Base-by-base conservation (phyloP, 495 filamentous ascomycete species). In the Letharia columbiana region DNA sequence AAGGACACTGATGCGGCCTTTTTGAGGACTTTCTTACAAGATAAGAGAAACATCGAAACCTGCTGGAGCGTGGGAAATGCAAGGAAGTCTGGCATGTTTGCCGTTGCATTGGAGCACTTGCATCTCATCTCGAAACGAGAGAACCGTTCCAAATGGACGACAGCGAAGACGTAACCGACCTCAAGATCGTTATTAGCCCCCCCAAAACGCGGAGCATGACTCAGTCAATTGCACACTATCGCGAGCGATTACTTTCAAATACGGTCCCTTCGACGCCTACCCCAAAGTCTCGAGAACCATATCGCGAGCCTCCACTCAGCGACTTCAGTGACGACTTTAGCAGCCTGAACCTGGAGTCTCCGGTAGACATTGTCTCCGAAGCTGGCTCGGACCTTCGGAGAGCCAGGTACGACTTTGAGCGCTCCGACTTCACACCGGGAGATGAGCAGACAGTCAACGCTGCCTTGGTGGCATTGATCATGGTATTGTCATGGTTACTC, bases 391-490 rank as follows among this genome's bases (percentile, higher is more conserved):
- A 54, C 3, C 23, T 54, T 33, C 50, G 50, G 33, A 23, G 12
- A 54, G 50, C 10, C 3, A 33, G 1, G 4, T 10, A 54, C 50
- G 8, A 15, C 2, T 54, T 17, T 54, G 23, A 54, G 50, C 50
- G 28, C 23, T 54, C 50, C 28, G 4, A 54, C 7, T 54, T 54
- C 17, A 6, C 13, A 15, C 50, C 50, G 4, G 50, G 50, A 54
- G 54, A 57, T 57, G 54, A 57, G 39, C 54, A 37, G 15, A 57
- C 33, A 37, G 54, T 57, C 54, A 57, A 57, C 17, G 33, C 33
- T 18, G 31, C 31, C 33, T 37, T 57, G 54, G 54, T 35, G 2
- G 33, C 13, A 3, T 37, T 57, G 15, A 35, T 57, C 6, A 35
- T 37, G 31, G 54, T 17, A 20, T 20, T 57, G 31, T 57, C 54